These are phyloP conservation scores for Santalum album DNA, from an alignment of 164 flowering plant genomes.

Conservation along the genomic window DNA sequence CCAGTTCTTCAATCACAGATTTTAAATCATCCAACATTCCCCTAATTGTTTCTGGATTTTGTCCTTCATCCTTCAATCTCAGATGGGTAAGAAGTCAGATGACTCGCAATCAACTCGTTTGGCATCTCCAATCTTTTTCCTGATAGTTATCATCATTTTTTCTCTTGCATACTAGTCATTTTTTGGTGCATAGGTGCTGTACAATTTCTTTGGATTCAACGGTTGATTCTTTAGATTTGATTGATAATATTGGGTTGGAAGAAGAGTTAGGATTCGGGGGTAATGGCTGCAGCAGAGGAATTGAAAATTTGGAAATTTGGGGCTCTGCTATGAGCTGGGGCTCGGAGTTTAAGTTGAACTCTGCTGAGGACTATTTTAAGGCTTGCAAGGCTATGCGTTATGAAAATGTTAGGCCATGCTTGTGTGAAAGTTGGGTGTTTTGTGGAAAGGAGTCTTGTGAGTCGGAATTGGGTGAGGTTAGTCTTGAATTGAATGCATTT, in stretches of 20 bases:
- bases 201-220: constrained; percentile 7
- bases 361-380: constrained; percentile 57
- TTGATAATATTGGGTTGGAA: constrained; percentile 1
- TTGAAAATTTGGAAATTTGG: constrained; percentile 84
- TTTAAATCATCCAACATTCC: too few relatives aligned
- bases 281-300: constrained; percentile 65
- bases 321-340: constrained; percentile 97
- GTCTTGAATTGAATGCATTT: constrained; percentile 2
- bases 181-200: constrained; percentile 22
- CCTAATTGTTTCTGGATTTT: too few relatives aligned
- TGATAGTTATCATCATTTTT: constrained; percentile 36
- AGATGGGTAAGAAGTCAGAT: constrained; percentile 50
- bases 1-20: too few relatives aligned
- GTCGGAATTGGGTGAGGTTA: constrained; percentile 71
- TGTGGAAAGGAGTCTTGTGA: constrained; percentile 77
- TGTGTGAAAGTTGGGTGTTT: constrained; percentile 94
- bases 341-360: constrained; percentile 64
- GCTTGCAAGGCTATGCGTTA: constrained; percentile 88
- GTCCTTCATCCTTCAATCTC: too few relatives aligned
- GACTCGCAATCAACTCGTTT: constrained; percentile 34
- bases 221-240: constrained; percentile 7
- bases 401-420: constrained; percentile 70
- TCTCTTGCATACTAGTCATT: constrained; percentile 43
- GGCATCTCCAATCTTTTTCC: constrained; percentile 26
- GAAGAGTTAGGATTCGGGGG: constrained; percentile 4